Conservation (phyloP, 805 yeast genomes). For the Wilhelminamyces savonicus region DNA sequence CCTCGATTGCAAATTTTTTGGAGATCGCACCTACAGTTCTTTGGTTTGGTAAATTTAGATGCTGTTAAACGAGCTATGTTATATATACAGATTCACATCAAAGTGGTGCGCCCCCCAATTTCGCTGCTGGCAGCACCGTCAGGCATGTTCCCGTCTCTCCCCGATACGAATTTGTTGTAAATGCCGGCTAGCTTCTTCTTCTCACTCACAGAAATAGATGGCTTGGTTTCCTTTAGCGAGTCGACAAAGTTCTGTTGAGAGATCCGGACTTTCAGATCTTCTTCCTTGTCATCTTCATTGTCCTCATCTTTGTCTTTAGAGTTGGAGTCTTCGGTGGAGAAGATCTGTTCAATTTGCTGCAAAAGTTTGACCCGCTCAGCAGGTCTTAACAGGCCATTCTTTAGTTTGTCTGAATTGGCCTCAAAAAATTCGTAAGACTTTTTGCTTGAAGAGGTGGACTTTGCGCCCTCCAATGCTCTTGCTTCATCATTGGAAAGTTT, state of each 20-base stretch:
- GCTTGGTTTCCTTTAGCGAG: conserved; percentile 72
- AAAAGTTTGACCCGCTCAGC: conserved; percentile 34
- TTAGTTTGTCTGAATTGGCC: conserved; percentile 27
- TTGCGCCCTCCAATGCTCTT: conserved; percentile 7
- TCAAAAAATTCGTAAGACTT: conserved; percentile 36
- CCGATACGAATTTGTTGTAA: conserved; percentile 67
- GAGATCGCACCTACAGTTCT: no score
- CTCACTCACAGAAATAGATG: conserved; percentile 81
- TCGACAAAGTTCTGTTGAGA: conserved; percentile 48
- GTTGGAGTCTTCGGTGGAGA: conserved; percentile 8
- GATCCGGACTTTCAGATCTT: conserved; percentile 35
- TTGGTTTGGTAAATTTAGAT: no score
- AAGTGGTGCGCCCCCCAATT: conserved; percentile 78
- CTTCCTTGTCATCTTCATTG: conserved; percentile 8
- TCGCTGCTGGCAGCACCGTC: conserved; percentile 74
- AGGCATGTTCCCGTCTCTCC: conserved; percentile 84
- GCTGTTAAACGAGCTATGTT: no score
- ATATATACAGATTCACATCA: conserved; percentile 45
- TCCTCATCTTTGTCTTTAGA: conserved; percentile 3
- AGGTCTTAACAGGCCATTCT: conserved; percentile 21
- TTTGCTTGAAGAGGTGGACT: conserved; percentile 9
- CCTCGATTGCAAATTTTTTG: no score
- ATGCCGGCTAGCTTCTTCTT: conserved; percentile 53
- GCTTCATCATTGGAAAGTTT: conserved; percentile 47
- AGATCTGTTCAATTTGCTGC: conserved; percentile 38